phyloP scores from a whole-genome alignment of 352 stramenopile genomes.

The Phytophthora pini region DNA sequence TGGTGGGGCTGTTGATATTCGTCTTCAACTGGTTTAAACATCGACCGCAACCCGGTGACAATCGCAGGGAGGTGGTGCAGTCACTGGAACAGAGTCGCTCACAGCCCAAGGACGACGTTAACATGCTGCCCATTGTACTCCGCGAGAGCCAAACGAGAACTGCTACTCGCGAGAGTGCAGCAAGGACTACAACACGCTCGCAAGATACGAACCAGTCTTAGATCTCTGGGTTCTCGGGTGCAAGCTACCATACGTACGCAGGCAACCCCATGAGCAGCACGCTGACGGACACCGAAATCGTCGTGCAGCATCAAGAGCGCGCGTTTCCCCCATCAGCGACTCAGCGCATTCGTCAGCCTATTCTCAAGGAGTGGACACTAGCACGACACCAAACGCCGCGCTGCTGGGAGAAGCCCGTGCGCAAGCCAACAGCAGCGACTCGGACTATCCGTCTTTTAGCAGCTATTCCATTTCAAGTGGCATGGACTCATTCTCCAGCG shows the following conservation, averaged over 20 bases:
- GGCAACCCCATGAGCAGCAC: slow-evolving; percentile 36
- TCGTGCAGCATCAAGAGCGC: slow-evolving; percentile 31
- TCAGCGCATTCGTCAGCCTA: slow-evolving; percentile 37
- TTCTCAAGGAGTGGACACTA: slow-evolving; percentile 40
- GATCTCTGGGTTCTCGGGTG: slow-evolving; percentile 48
- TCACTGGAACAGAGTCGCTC: slow-evolving; percentile 34
- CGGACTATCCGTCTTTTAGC: slow-evolving; percentile 23
- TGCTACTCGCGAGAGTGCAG: slow-evolving; percentile 25
- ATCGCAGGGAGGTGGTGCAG: slow-evolving; percentile 40
- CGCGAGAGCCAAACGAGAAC: slow-evolving; percentile 31
- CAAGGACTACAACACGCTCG: slow-evolving; percentile 26
- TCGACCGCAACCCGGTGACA: slow-evolving; percentile 40
- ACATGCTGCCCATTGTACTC: slow-evolving; percentile 23
- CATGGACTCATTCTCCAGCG: slow-evolving; percentile 50
- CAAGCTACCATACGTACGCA: slow-evolving; percentile 55
- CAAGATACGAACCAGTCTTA: slow-evolving; percentile 51
- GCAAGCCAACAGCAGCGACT: slow-evolving; percentile 18
- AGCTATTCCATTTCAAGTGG: slow-evolving; percentile 39
- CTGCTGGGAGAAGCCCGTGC: slow-evolving; percentile 10
- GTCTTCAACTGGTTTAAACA: slow-evolving; percentile 60
- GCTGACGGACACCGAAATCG: slow-evolving; percentile 53
- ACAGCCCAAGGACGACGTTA: slow-evolving; percentile 36
- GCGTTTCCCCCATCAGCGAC: slow-evolving; percentile 51
- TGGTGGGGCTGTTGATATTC: slow-evolving; percentile 46
- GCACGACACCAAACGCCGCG: slow-evolving; percentile 18